Conservation (phyloP, 2,329 filamentous ascomycete species). For the Botrytis deweyae region DNA sequence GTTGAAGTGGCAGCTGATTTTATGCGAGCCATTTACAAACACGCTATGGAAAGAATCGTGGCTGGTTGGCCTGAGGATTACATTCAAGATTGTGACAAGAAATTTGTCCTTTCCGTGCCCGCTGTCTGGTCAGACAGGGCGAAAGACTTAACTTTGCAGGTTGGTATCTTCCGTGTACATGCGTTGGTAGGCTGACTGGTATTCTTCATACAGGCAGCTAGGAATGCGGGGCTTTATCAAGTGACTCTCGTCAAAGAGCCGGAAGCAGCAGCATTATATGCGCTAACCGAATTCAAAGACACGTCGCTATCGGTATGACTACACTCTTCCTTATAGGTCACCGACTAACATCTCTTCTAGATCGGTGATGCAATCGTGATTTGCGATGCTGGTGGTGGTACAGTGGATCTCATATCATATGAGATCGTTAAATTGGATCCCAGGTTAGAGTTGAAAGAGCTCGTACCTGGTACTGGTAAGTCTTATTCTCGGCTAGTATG, state of each 20-base stretch:
- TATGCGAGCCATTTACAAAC: slow-evolving; percentile 40
- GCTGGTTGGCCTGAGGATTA: slow-evolving; percentile 45
- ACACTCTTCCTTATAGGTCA: background rate
- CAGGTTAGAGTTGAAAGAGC: slow-evolving; percentile 34
- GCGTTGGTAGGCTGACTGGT: background rate
- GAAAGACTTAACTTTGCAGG: slow-evolving; percentile 47
- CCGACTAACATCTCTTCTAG: background rate
- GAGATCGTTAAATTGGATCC: slow-evolving; percentile 28
- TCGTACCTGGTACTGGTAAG: slow-evolving; percentile 31
- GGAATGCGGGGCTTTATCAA: slow-evolving; percentile 16
- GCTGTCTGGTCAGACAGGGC: slow-evolving; percentile 58
- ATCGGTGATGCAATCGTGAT: slow-evolving; percentile 38
- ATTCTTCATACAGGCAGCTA: slow-evolving; percentile 21
- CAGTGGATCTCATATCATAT: slow-evolving; percentile 41
- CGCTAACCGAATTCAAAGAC: slow-evolving; percentile 21
- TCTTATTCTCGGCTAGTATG: background rate
- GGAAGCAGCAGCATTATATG: slow-evolving; percentile 28
- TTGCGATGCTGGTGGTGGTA: slow-evolving; percentile 40
- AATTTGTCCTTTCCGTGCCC: slow-evolving; percentile 58
- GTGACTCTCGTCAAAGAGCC: slow-evolving; percentile 27
- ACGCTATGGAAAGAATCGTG: slow-evolving; percentile 49
- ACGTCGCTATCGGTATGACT: slow-evolving; percentile 12
- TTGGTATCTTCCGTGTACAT: background rate
- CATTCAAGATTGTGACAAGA: slow-evolving; percentile 47
- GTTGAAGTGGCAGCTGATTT: slow-evolving; percentile 45